These are phyloP conservation scores for Brassica nigra DNA, from an alignment of 345 rosid species.

Conservation along the genomic window DNA sequence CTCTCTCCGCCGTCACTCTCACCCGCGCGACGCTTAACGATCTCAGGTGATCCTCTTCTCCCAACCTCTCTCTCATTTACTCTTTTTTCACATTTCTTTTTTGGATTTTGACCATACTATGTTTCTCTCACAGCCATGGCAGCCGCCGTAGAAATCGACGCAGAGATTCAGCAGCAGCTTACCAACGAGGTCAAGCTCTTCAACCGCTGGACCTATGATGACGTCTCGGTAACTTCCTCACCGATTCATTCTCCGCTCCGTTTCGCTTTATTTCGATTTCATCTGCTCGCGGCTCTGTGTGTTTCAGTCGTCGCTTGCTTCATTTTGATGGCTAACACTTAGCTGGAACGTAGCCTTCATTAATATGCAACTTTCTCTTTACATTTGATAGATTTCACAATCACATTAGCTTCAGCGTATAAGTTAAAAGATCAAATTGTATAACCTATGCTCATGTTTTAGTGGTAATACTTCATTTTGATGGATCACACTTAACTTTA, in stretches of 20 bases:
- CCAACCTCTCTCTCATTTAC: not conserved
- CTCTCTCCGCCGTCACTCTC: constrained; percentile 31
- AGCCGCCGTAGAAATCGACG: constrained; percentile 27
- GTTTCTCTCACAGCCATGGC: constrained; percentile 40
- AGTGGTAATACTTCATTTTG: not conserved
- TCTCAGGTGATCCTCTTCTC: constrained; percentile 19
- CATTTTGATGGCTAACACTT: not conserved
- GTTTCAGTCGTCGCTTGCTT: not conserved
- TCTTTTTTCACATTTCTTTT: not conserved
- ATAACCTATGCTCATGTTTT: not conserved
- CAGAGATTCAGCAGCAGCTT: constrained; percentile 38
- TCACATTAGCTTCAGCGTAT: not conserved
- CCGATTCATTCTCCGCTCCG: not conserved
- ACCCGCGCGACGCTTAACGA: constrained; percentile 29
- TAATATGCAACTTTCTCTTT: not conserved
- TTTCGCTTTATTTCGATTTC: not conserved
- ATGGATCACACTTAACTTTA: not conserved
- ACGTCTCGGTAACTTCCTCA: constrained; percentile 48
- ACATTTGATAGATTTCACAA: not conserved
- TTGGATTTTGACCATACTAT: constrained; percentile 5
- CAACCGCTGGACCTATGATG: constrained; percentile 75
- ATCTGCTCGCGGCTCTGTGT: not conserved
- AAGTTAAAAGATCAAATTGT: not conserved
- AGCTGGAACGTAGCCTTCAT: not conserved
- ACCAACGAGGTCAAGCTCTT: constrained; percentile 70